Evolutionary conservation across 2,329 filamentous ascomycete genomes (phyloP), one percentile per base, ranked within the genome.

Genomic region (Sporothrix protearum): DNA sequence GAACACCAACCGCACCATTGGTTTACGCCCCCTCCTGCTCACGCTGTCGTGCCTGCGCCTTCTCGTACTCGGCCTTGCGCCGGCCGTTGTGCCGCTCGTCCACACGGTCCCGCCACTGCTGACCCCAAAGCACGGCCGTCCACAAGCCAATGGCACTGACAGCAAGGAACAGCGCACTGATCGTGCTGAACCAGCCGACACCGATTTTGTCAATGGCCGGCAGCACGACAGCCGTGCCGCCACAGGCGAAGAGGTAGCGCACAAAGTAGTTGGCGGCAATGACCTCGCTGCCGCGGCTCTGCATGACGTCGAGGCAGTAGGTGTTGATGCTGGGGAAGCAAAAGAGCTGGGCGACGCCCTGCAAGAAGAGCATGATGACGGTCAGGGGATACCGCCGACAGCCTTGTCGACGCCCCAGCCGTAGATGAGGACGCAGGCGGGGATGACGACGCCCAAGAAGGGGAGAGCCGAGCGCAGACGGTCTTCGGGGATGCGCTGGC

Each of bases 281-380:
- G 3, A 95, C 91, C 77, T 96, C 92, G 3, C 90, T 87, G 57
- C 88, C 88, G 39, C 86, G 83, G 1, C 84, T 84, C 74, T 91
- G 91, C 89, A 94, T 93, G 14, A 95, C 92, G 78, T 96, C 92
- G 53, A 96, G 80, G 78, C 92, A 94, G 80, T 96, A 92, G 1
- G 89, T 90, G 77, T 92, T 92, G 72, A 92, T 77, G 73, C 85
- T 87, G 0, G 90, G 89, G 74, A 92, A 91, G 76, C 89, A 91
- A 75, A 91, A 89, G 2, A 92, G 80, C 72, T 92, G 89, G 1
- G 87, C 88, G 0, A 92, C 85, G 3, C 90, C 90, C 76, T 92
- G 89, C 1, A 89, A 67, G 76, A 92, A 92, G 85, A 92, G 89
- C 77, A 85, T 86, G 28, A 91, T 81, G 1, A 91, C 88, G 0